Evolutionary conservation across 2,329 filamentous ascomycete genomes (phyloP).

Genomic region (Epicoccum sorghinum): DNA sequence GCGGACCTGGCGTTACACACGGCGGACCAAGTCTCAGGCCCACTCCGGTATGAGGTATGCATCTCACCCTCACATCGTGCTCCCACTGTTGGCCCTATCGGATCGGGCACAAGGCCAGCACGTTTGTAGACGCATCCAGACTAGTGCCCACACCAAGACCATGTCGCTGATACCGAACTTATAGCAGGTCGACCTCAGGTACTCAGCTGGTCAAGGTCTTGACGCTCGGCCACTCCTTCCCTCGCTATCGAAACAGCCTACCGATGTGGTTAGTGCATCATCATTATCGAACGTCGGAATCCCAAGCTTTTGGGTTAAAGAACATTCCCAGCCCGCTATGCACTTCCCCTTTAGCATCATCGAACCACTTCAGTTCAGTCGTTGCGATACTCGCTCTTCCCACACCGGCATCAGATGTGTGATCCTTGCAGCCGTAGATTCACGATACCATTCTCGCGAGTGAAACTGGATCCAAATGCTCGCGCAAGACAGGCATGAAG

Average conservation of each 20-base stretch:
- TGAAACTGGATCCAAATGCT: slow-evolving; percentile 19
- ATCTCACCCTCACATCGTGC: slow-evolving; percentile 9
- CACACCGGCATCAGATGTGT: slow-evolving; percentile 8
- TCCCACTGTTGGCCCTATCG: slow-evolving; percentile 4
- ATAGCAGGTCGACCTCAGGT: slow-evolving; percentile 10
- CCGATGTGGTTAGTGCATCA: slow-evolving; percentile 16
- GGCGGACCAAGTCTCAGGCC: slow-evolving; percentile 10
- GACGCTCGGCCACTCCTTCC: slow-evolving; percentile 23
- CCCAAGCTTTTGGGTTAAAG: slow-evolving; percentile 21
- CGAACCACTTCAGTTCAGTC: slow-evolving; percentile 7
- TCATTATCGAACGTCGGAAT: neutral
- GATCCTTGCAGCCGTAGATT: slow-evolving; percentile 12
- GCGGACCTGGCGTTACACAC: slow-evolving; percentile 6
- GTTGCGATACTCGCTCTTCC: slow-evolving; percentile 8
- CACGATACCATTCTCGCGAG: neutral
- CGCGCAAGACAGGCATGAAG: slow-evolving; percentile 13
- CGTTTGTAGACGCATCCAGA: slow-evolving; percentile 10
- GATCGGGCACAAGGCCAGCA: slow-evolving; percentile 5
- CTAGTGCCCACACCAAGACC: slow-evolving; percentile 13
- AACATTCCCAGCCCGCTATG: slow-evolving; percentile 21
- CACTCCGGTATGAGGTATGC: slow-evolving; percentile 9
- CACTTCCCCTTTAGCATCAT: slow-evolving; percentile 18
- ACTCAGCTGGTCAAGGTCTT: slow-evolving; percentile 21
- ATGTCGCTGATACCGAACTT: slow-evolving; percentile 16
- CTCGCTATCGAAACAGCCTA: slow-evolving; percentile 18